A percentile compares a stretch with the other conserved stretches of the same genome.
Evolutionary conservation across 2,329 filamentous ascomycete genomes (phyloP).

Genomic region (Ophiostoma australiae): DNA sequence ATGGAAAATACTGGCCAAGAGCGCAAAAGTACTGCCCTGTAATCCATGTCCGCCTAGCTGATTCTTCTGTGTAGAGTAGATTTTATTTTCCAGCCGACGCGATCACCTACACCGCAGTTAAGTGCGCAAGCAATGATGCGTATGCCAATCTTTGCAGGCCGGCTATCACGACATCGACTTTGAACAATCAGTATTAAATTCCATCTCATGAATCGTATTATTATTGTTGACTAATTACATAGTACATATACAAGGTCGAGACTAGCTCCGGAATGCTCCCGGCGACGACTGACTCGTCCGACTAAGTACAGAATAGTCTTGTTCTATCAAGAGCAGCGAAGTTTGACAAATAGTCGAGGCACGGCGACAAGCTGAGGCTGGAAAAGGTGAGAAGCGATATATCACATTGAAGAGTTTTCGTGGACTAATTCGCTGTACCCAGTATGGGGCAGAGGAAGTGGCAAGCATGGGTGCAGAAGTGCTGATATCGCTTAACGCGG

Average conservation of each 20-base stretch:
- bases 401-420: conserved; percentile 6
- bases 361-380: not conserved
- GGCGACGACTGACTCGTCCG: not conserved
- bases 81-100: not conserved
- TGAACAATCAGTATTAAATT: not conserved
- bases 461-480: not conserved
- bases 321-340: not conserved
- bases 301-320: not conserved
- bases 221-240: not conserved
- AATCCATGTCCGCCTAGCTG: not conserved
- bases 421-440: not conserved
- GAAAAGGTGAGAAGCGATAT: not conserved
- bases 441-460: not conserved
- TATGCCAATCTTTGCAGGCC: not conserved
- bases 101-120: not conserved
- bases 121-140: not conserved
- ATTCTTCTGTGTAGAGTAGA: too few species aligned
- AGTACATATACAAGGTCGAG: not conserved
- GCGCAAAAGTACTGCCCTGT: not conserved
- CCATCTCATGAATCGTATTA: not conserved
- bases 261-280: not conserved
- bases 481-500: conserved; percentile 11
- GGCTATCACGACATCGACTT: not conserved
- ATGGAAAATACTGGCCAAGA: not conserved
- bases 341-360: not conserved